Base-by-base conservation (phyloP, 2,329 filamentous ascomycete species). In the Tolypocladium inflatum region DNA sequence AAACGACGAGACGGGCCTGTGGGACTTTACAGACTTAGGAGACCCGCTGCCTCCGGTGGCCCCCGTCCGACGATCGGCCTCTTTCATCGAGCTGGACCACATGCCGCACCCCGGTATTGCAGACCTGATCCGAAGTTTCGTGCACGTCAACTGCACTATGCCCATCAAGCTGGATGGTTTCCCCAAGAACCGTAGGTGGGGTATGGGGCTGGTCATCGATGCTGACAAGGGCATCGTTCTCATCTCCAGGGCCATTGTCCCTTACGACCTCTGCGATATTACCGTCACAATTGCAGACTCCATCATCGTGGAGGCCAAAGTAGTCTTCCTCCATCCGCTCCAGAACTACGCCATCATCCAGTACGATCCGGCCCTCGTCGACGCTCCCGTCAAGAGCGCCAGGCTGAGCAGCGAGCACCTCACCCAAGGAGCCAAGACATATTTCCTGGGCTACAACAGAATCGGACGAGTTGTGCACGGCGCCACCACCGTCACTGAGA, bases 371-470 rank as follows among this genome's bases (percentile, higher is more conserved):
- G 85, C 83, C 43, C 82, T 99, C 21, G 95, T 97, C n/a, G 85
- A 96, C 67, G 94, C 93, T 2, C 92, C 94, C 0, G 92, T 99
- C 15, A 84, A 92, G 76, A 93, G 89, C 63, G 94, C 95, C 5
- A 89, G 85, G 66, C 81, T 99, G 55, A 91, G 91, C 67, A 85
- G 80, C 7, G 85, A 90, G 58, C 85, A 86, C 65, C 91, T 97
- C 70, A 92, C 91, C 55, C 94, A 97, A 76, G 94, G 94, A 41
- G 90, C 92, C 54, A 88, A 93, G 58, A 97, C 92, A 0, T 92
- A 96, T 64, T 99, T 99, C 74, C 89, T 99, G 62, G 95, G 94
- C n/a, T 95, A 96, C 77, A 99, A 99, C 70, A 87, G 95, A 64
- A 97, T 97, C 63, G 88, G 93, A 61, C 86, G 93, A 41, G 90